A percentile compares a stretch with the other conserved stretches of the same genome.
phyloP scores from a whole-genome alignment of 768 basidiomycete species.

The Leucocoprinus birnbaumii region DNA sequence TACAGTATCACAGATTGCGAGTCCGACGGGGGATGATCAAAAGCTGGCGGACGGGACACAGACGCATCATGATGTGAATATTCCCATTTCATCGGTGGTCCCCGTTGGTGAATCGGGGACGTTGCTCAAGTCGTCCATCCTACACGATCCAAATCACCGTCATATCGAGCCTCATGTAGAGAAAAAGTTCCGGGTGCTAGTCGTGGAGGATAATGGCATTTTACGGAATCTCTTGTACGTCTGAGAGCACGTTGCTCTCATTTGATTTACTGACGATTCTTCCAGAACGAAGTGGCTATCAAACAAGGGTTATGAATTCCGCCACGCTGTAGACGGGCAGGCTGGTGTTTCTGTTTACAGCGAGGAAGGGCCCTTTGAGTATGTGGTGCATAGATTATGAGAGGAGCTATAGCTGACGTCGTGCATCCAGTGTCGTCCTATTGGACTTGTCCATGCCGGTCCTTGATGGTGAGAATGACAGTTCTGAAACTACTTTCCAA shows the following conservation, averaged over 20 bases:
- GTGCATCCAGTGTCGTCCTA: slow-evolving; percentile 63
- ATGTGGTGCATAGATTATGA: slow-evolving; percentile 25
- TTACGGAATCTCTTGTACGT: slow-evolving; percentile 80
- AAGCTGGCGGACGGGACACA: slow-evolving; percentile 28
- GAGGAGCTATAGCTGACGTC: not conserved
- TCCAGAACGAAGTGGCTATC: slow-evolving; percentile 61
- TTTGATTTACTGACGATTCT: not conserved
- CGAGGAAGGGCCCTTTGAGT: slow-evolving; percentile 84
- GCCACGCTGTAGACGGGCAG: slow-evolving; percentile 81
- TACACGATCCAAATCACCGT: slow-evolving; percentile 35
- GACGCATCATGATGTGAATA: slow-evolving; percentile 13
- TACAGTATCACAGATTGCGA: not conserved
- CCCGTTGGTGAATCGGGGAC: slow-evolving; percentile 60
- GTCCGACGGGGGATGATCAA: not conserved
- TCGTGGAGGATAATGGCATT: slow-evolving; percentile 90
- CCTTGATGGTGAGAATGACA: slow-evolving; percentile 64
- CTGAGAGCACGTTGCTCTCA: not conserved
- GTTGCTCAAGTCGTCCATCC: slow-evolving; percentile 64
- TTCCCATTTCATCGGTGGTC: slow-evolving; percentile 39
- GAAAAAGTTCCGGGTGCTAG: slow-evolving; percentile 59
- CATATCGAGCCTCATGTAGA: no score
- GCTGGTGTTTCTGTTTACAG: slow-evolving; percentile 79
- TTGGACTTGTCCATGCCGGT: slow-evolving; percentile 92
- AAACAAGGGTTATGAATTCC: slow-evolving; percentile 70
- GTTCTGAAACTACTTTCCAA: not conserved